Percentiles rank a stretch among this genome's conserved stretches.
These are phyloP conservation scores for Dothideomycetes sp. DNA, from an alignment of 2,329 filamentous ascomycete species.

Conservation along the genomic window DNA sequence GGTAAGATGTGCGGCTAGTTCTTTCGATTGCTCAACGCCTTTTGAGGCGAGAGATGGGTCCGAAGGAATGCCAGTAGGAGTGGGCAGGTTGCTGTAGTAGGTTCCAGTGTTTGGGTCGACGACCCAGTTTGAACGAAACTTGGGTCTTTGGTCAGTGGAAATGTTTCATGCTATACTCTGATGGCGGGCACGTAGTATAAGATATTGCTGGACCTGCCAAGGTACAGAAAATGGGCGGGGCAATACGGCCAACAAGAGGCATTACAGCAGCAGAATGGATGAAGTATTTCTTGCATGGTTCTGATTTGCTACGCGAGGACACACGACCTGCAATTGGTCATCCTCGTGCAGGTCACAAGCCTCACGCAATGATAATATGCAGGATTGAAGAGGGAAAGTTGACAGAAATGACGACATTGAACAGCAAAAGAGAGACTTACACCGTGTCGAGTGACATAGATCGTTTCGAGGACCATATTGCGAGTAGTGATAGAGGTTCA, in stretches of 20 bases:
- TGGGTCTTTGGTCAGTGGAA: no score
- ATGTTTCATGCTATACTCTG: no score
- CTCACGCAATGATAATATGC: conserved; percentile 10
- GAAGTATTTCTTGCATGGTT: no score
- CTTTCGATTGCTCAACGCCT: conserved; percentile 70
- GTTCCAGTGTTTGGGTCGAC: conserved; percentile 70
- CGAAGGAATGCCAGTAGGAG: conserved; percentile 77
- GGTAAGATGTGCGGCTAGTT: conserved; percentile 58
- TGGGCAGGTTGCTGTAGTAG: conserved; percentile 62
- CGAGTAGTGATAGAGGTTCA: background rate
- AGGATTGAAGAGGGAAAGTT: conserved; percentile 2
- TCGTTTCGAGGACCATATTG: conserved; percentile 31
- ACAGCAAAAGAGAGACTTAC: conserved; percentile 26
- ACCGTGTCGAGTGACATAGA: conserved; percentile 40
- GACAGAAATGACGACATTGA: background rate
- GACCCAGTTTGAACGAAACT: conserved; percentile 88
- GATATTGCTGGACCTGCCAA: no score
- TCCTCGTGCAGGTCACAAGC: background rate
- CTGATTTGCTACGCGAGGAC: no score
- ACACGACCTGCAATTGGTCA: no score
- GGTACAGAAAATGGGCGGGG: no score
- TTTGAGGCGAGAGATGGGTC: conserved; percentile 82
- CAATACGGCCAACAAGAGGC: no score
- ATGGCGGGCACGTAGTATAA: no score
- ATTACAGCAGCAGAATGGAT: no score